Evolutionary conservation across 139 green algal genomes (phyloP).

Genomic region (Closterium sp.): DNA sequence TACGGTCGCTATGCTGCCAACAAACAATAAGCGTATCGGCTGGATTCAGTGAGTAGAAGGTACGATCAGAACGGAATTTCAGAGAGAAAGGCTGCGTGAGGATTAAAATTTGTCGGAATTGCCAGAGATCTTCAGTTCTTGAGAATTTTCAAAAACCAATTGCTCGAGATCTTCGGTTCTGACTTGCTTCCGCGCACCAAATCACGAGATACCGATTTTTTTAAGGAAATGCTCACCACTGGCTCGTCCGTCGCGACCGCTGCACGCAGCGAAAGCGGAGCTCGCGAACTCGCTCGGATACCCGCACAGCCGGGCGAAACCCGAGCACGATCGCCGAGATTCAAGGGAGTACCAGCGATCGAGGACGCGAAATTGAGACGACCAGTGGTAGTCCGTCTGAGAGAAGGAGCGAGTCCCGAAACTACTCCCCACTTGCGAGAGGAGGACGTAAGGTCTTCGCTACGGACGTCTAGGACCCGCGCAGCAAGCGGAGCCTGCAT

Average conservation of each 20-base stretch:
- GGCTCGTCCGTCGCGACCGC: neutral
- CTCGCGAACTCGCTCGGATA: neutral
- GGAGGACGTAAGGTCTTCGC: neutral
- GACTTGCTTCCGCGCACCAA: neutral
- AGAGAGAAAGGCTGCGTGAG: too few species aligned
- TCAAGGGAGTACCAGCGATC: neutral
- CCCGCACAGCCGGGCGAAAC: neutral
- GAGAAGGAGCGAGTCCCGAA: neutral
- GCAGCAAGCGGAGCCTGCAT: neutral
- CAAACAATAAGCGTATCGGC: neutral
- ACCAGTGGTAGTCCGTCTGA: neutral
- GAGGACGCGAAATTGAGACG: neutral
- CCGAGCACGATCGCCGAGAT: neutral
- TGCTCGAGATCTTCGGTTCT: neutral
- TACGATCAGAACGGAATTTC: neutral
- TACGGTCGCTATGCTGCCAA: neutral
- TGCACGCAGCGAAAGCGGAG: neutral
- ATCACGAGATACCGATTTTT: too few species aligned
- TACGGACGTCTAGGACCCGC: neutral
- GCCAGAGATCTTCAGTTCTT: too few species aligned
- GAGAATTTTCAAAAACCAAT: neutral
- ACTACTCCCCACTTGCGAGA: neutral
- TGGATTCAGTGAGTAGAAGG: neutral
- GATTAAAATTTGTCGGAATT: too few species aligned
- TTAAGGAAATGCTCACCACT: neutral